Percentiles rank a stretch among this genome's conserved stretches.
Conservation (phyloP, 129 eudicot genomes). For the Solidago caesia region DNA sequence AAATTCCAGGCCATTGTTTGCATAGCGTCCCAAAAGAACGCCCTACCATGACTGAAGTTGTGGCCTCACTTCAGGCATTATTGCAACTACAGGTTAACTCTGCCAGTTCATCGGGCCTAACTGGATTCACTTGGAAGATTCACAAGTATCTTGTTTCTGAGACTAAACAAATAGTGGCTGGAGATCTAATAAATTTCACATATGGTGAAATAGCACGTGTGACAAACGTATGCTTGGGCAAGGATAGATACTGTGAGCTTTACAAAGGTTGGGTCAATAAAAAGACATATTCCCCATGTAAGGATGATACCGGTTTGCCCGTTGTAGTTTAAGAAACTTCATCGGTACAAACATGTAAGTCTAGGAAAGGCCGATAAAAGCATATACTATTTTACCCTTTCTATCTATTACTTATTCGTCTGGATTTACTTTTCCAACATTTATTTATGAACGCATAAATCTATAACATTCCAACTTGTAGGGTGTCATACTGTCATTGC, state of each 20-base stretch:
- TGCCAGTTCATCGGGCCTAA: neutral
- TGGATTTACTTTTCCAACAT: too few relatives aligned
- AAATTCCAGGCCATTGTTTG: slow-evolving; percentile 19
- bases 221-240: neutral
- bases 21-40: slow-evolving; percentile 9
- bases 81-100: slow-evolving; percentile 1
- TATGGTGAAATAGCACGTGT: neutral
- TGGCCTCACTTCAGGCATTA: slow-evolving; percentile 15
- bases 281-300: neutral
- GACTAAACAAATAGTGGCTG: neutral
- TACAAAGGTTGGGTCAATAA: neutral
- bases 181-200: neutral
- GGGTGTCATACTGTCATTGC: too few relatives aligned
- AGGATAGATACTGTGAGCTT: neutral
- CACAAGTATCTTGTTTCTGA: too few relatives aligned
- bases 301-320: neutral
- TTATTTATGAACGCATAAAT: too few relatives aligned
- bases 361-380: neutral
- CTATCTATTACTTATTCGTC: neutral
- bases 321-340: neutral
- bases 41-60: slow-evolving; percentile 28
- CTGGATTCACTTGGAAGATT: neutral
- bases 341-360: neutral
- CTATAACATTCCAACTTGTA: too few relatives aligned
- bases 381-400: neutral